Base-by-base conservation (phyloP, 306 rosid species). In the Gillenia trifoliata region DNA sequence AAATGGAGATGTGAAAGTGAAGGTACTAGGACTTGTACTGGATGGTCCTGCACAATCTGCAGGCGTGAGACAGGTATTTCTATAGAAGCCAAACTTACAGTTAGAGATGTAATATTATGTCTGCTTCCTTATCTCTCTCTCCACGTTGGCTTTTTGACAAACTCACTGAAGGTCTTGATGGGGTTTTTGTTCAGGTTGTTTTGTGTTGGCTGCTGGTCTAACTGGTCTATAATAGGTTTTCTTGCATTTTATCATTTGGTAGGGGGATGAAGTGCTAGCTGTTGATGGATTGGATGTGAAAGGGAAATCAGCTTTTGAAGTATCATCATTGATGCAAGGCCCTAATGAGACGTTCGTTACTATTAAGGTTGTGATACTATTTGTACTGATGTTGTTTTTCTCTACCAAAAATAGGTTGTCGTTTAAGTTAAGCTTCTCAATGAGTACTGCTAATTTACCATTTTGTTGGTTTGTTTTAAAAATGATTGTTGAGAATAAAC, bases 261-360 rank as follows among this genome's bases (percentile, higher is more conserved):
- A 94, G 98, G 98, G 97, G 33, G 98, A 91, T 83, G 98, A 94
- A 94, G 64, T 91, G 52, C 71, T 94, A 85, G 90, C 96, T 68
- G 96, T 94, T 77, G 91, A 91, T 78, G 90, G 86, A 82, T 85
- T 72, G 70, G 95, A 90, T 73, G 86, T 90, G 76, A 75, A 79
- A 70, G 97, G 95, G 31, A 94, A 91, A 83, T 88, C 96, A 36
- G 98, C 98, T 36, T 91, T 94, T 77, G 97, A 91, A 83, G 98
- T 85, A 54, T 90, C 96, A 70, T 87, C 97, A 64, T 45, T 87
- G 73, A 81, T 94, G 83, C 97, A 91, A 78, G 98, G 97, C 68
- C 98, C 98, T 20, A 90, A 85, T 59, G 96, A 91, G 85, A 94
- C 97, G 56, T 79, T 85, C 68, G 98, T 94, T 79, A 80, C 90